Evolutionary conservation across 441 rosid species (phyloP), one percentile per base, ranked within the genome.

Genomic region (Pelargonium fulgidum): DNA sequence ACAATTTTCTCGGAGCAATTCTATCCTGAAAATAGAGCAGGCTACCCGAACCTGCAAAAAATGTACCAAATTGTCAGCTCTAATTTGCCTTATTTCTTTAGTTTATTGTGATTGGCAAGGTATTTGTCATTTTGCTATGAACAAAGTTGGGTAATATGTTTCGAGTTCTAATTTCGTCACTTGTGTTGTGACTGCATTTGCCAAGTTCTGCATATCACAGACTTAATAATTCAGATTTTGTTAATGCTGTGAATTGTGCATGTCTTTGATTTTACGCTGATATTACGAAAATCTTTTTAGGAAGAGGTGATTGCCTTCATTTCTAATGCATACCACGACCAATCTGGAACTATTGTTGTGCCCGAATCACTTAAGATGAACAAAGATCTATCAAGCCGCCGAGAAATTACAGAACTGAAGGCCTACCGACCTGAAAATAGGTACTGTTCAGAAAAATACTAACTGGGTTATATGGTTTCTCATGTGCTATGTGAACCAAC

Each of bases 231-330:
- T 48, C 6, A 48, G 13, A 48, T 11, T 7, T 59, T 59, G 64
- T 19, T 59, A 59, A 59, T 16, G 33, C 3, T 19, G 13, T 19
- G 0, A 59, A 20, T 6, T 59, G 3, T 59, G 62, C 61, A 33
- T 52, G 12, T 54, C 68, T 58, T 19, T 47, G 47, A 61, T 50
- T 26, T 58, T 42, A 0, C 16, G 63, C 75, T 69, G 36, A 76
- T 64, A 13, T 24, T 39, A 48, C 54, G 42, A 24, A 16, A 5
- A 45, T 13, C 6, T 66, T 71, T 64, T 75, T 86, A 93, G 98
- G 94, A 93, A 50, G 72, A 74, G 59, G 86, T 93, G 73, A 86
- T 87, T 70, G 50, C 86, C 76, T 86, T 80, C 67, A 74, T 93
- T 12, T 67, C 65, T 26, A 85, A 85, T 79, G 92, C 92, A 48